Evolutionary conservation across 345 rosid species (phyloP), one percentile per base, ranked within the genome.

Genomic region (Heritiera fomes): DNA sequence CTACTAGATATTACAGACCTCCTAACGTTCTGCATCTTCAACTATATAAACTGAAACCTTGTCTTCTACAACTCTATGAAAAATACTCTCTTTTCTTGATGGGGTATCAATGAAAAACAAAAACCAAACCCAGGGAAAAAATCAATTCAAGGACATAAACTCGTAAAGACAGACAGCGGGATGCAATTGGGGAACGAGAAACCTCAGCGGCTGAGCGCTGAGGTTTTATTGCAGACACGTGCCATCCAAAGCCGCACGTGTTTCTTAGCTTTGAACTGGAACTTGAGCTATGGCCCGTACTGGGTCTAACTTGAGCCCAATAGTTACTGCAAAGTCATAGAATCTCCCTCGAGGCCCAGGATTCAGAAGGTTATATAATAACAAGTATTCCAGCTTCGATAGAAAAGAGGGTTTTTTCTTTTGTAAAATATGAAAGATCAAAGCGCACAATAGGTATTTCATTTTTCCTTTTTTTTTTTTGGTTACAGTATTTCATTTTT

Each of bases 1-100:
- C 75, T 71, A 55, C 72, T 30, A 76, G 81, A 69, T 45, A 72
- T 56, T 60, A 75, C 82, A 63, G 81, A 82, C 81, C 86, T 82
- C 82, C 87, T 78, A 40, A 82, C 28, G 53, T 62, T 75, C 58
- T 78, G 77, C 80, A 81, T 88, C 86, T 65, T 28, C 45, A 3
- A 47, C 34, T 58, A 53, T 23, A 68, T 8, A 52, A 66, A 18
- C 55, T 23, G 4, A 67, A 68, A 40, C 55, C 66, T 46, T 66
- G 40, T 67, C 20, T 20, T 34, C 65, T 23, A 62, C 5, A 75
- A 75, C 28, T 62, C 61, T 61, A 23, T 32, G 14, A 52, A 72
- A 71, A 72, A 72, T 7, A 32, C 7, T 17, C 10, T 14, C 32
- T 72, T 72, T 53, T 67, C 47, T 34, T 6, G 45, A 43, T 32